phyloP scores from a whole-genome alignment of 371 early-diverging fungal species.

The Syncephalis fuscata region DNA sequence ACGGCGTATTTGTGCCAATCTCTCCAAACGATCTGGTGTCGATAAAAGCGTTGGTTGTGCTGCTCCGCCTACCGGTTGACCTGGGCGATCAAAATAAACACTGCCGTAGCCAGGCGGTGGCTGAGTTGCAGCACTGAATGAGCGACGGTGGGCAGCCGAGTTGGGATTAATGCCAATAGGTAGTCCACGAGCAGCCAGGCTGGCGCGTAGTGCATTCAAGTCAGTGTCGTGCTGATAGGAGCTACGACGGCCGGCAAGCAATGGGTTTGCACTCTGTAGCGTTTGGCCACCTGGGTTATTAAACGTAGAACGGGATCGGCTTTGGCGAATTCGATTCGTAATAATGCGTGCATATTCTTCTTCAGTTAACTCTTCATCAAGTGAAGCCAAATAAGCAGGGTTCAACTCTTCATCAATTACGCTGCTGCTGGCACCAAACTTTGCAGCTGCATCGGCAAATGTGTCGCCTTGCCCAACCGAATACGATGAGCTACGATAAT shows the following conservation, averaged over 20 bases:
- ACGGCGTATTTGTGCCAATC: conserved; percentile 6
- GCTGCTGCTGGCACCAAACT: conserved; percentile 3
- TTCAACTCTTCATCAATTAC: conserved; percentile 5
- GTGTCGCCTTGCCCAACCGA: conserved; percentile 9
- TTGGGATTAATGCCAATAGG: conserved; percentile 5
- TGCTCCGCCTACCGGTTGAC: conserved; percentile 3
- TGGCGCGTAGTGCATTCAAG: background rate
- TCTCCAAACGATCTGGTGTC: conserved; percentile 5
- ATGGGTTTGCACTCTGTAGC: conserved; percentile 3
- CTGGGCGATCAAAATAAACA: conserved; percentile 5
- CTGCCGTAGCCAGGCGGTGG: conserved; percentile 5
- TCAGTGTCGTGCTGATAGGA: background rate
- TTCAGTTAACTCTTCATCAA: conserved; percentile 1
- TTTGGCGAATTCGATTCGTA: background rate
- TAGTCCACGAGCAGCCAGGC: background rate
- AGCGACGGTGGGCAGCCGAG: background rate
- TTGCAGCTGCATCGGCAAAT: conserved; percentile 4
- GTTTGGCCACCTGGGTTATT: conserved; percentile 4
- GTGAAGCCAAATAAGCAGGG: conserved; percentile 3
- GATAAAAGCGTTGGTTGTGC: conserved; percentile 2
- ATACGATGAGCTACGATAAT: conserved; percentile 7
- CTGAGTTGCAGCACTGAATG: conserved; percentile 1
- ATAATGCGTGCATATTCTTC: background rate
- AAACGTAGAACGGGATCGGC: conserved; percentile 2
- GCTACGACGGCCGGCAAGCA: background rate